Evolutionary conservation across 805 yeast genomes (phyloP).

Genomic region (Candida parachauliodes): DNA sequence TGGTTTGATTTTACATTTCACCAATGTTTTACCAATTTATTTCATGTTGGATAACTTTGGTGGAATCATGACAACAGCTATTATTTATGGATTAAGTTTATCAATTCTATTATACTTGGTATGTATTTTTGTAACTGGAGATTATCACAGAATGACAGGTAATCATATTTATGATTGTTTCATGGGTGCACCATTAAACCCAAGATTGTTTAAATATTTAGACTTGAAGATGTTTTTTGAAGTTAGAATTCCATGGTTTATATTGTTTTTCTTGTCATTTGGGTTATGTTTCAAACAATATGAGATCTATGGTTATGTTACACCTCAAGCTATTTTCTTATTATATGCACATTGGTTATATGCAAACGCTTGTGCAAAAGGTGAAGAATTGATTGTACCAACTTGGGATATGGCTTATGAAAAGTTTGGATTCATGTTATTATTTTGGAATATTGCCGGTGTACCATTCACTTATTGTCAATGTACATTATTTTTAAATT

Average conservation of each 20-base stretch:
- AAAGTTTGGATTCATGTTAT: constrained; percentile 97
- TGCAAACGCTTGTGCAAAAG: constrained; percentile 96
- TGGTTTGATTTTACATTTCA: constrained; percentile 61
- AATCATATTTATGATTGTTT: constrained; percentile 86
- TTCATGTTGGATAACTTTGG: constrained; percentile 81
- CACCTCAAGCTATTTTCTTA: constrained; percentile 71
- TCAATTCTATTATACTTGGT: constrained; percentile 67
- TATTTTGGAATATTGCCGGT: constrained; percentile 99
- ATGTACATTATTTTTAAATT: constrained; percentile 77
- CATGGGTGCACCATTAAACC: constrained; percentile 97
- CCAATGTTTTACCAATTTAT: constrained; percentile 71
- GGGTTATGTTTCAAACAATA: constrained; percentile 76
- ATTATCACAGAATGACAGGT: constrained; percentile 89
- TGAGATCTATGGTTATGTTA: constrained; percentile 74
- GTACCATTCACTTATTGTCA: constrained; percentile 98
- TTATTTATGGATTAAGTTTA: constrained; percentile 68
- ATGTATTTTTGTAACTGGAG: constrained; percentile 62
- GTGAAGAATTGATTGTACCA: constrained; percentile 95
- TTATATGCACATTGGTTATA: constrained; percentile 88
- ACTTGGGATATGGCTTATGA: constrained; percentile 99
- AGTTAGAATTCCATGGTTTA: constrained; percentile 96
- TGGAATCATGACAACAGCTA: constrained; percentile 89
- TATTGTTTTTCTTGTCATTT: constrained; percentile 70
- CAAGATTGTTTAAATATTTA: constrained; percentile 79
- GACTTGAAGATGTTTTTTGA: constrained; percentile 97